These are phyloP conservation scores for Chamaecrista fasciculata DNA, from an alignment of 306 rosid species.

Conservation along the genomic window DNA sequence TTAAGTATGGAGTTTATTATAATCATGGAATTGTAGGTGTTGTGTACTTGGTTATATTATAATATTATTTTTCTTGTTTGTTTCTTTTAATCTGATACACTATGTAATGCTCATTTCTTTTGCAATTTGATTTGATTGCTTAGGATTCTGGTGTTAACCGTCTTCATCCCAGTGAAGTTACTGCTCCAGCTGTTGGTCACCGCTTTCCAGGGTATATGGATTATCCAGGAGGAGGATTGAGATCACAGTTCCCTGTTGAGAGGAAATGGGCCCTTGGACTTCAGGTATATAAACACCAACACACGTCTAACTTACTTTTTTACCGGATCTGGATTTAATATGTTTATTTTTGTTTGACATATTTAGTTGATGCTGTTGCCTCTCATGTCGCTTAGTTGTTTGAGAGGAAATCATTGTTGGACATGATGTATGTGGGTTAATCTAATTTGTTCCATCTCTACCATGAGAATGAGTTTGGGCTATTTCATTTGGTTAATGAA, in stretches of 20 bases:
- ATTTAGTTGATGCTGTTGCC: slow-evolving; percentile 22
- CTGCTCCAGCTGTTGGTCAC: slow-evolving; percentile 68
- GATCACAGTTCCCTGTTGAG: slow-evolving; percentile 73
- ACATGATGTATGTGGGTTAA: not conserved
- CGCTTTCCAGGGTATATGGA: slow-evolving; percentile 70
- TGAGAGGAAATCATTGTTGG: slow-evolving; percentile 24
- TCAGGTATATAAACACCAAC: slow-evolving; percentile 59
- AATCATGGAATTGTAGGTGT: slow-evolving; percentile 20
- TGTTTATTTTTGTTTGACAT: slow-evolving; percentile 13
- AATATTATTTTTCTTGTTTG: not conserved
- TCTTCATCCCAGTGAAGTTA: slow-evolving; percentile 50
- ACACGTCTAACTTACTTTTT: slow-evolving; percentile 19
- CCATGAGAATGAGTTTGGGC: not conserved
- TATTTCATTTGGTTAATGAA: slow-evolving; percentile 14
- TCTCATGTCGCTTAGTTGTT: not conserved
- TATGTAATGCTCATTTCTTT: slow-evolving; percentile 25
- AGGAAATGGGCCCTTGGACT: slow-evolving; percentile 99
- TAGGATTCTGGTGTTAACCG: slow-evolving; percentile 65
- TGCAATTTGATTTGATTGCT: slow-evolving; percentile 20
- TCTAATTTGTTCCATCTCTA: slow-evolving; percentile 23
- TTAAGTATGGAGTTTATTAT: slow-evolving; percentile 8
- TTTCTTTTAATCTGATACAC: slow-evolving; percentile 15
- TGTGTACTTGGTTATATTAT: not conserved
- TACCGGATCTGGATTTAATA: slow-evolving; percentile 10
- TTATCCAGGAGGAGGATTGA: slow-evolving; percentile 58